A percentile compares a stretch with the other conserved stretches of the same genome.
phyloP scores from a whole-genome alignment of 192 early-diverging fungal genomes.

The Coemansia sp. region DNA sequence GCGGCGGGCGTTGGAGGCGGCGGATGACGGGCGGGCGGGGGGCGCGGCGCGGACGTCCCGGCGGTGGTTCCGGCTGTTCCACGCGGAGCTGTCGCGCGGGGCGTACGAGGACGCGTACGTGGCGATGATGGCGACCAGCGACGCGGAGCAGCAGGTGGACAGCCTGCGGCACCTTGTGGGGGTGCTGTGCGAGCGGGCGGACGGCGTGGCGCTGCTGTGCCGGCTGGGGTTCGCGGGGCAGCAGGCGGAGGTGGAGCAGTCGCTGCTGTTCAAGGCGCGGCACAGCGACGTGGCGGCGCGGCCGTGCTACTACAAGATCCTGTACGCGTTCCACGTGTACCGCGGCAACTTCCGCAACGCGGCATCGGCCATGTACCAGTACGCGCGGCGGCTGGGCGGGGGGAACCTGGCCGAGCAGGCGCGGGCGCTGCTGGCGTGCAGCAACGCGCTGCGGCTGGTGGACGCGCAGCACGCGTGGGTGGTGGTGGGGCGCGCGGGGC shows the following conservation, averaged over 20 bases:
- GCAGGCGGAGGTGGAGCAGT: slow-evolving; percentile 48
- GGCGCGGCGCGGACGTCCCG: no score
- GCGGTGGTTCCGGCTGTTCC: slow-evolving; percentile 51
- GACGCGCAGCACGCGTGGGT: slow-evolving; percentile 49
- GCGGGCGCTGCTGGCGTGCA: slow-evolving; percentile 41
- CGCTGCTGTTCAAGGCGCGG: slow-evolving; percentile 49
- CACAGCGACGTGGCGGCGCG: slow-evolving; percentile 30
- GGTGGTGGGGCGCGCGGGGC: slow-evolving; percentile 18
- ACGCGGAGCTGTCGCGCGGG: slow-evolving; percentile 35
- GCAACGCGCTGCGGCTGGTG: slow-evolving; percentile 38
- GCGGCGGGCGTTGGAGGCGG: slow-evolving; percentile 25
- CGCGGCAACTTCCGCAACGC: slow-evolving; percentile 54
- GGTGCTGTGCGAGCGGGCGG: slow-evolving; percentile 45
- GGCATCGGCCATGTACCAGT: slow-evolving; percentile 53
- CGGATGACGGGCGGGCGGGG: no score
- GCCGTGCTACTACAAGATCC: slow-evolving; percentile 48
- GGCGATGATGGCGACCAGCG: slow-evolving; percentile 48
- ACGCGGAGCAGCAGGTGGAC: slow-evolving; percentile 29
- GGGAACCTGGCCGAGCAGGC: slow-evolving; percentile 26
- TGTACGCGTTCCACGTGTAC: slow-evolving; percentile 52
- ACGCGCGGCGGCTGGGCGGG: slow-evolving; percentile 33
- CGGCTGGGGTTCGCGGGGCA: slow-evolving; percentile 37
- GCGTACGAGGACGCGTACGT: slow-evolving; percentile 44
- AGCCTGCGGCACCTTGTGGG: slow-evolving; percentile 47
- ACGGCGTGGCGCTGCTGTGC: slow-evolving; percentile 34